phyloP scores from a whole-genome alignment of 2,329 filamentous ascomycete genomes.

The Phaeosphaeria sp. region DNA sequence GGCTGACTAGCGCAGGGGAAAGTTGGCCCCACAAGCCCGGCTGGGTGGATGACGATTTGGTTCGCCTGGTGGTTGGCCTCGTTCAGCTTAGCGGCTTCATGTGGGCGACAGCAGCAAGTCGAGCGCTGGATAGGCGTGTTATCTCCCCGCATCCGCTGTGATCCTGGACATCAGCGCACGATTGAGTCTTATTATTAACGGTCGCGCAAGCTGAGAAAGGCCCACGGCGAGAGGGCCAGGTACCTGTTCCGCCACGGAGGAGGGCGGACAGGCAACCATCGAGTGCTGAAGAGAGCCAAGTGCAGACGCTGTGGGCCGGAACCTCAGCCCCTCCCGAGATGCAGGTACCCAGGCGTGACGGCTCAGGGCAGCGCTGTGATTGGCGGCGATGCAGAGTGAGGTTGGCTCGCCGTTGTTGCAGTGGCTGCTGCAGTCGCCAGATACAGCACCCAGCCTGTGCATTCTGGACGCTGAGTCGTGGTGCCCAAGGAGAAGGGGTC shows the following conservation, averaged over 20 bases:
- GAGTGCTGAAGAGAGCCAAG: neutral
- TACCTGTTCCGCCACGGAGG: neutral
- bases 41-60: constrained; percentile 19
- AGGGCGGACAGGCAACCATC: constrained; percentile 1
- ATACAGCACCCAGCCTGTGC: constrained; percentile 3
- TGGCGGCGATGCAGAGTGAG: constrained; percentile 11
- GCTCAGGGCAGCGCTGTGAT: constrained; percentile 20
- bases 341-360: constrained; percentile 15
- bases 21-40: constrained; percentile 6
- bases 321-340: constrained; percentile 15
- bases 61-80: too few species aligned
- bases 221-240: too few species aligned
- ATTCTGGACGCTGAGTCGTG: constrained; percentile 15
- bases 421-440: constrained; percentile 18
- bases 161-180: constrained; percentile 2
- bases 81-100: constrained; percentile 25
- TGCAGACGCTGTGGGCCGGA: neutral
- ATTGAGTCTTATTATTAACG: neutral
- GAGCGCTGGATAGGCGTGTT: constrained; percentile 4
- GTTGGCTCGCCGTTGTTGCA: constrained; percentile 12
- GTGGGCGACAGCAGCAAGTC: constrained; percentile 15
- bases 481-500: constrained; percentile 2
- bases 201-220: constrained; percentile 2
- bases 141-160: constrained; percentile 17
- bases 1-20: constrained; percentile 28